Evolutionary conservation across 2,329 filamentous ascomycete genomes (phyloP), one percentile per base, ranked within the genome.

Genomic region (Exophiala sideris): DNA sequence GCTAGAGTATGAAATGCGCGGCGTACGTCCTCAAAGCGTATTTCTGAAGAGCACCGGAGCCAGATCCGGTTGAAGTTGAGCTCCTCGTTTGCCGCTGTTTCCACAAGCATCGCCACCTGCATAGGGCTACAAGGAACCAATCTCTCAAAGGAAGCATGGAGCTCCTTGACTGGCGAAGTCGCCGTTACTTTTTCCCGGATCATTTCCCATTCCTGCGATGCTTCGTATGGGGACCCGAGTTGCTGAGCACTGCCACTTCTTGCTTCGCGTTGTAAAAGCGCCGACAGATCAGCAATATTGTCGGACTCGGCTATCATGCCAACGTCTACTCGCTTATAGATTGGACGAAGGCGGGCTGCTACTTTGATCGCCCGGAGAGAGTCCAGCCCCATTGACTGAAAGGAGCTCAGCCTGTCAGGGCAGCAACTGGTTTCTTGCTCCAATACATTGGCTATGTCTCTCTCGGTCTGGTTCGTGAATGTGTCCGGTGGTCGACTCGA

Each of bases 31-130:
- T 72, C 60, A 1, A 67, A 34, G 1, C 65, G 62, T 32, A 75
- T 64, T 0, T 63, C 57, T 0, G 67, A 41, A 0, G 76, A 67
- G 9, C 88, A 71, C n/a, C 81, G 73, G 1, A 95, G 67, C 62
- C 87, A 80, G 9, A 94, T 73, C 75, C 85, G 85, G 62, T 96
- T 96, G 71, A 86, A 88, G 66, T 96, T 96, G 6, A 85, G 78
- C 44, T 70, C 71, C 1, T 76, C 59, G 56, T 85, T 75, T 14
- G 73, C 76, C 2, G 77, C 70, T 0, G 89, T 91, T 71, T 95
- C 89, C 0, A 82, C 77, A 12, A 96, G 76, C 89, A 96, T 95
- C 1, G 89, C 85, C 14, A 79, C 73, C 64, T 96, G 91, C 8
- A 94, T 75, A 11, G 84, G 79, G 3, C 85, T 91, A 67, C 89